phyloP scores from a whole-genome alignment of 1,139 yeast species.

The Zygosaccharomyces pseudobailii region DNA sequence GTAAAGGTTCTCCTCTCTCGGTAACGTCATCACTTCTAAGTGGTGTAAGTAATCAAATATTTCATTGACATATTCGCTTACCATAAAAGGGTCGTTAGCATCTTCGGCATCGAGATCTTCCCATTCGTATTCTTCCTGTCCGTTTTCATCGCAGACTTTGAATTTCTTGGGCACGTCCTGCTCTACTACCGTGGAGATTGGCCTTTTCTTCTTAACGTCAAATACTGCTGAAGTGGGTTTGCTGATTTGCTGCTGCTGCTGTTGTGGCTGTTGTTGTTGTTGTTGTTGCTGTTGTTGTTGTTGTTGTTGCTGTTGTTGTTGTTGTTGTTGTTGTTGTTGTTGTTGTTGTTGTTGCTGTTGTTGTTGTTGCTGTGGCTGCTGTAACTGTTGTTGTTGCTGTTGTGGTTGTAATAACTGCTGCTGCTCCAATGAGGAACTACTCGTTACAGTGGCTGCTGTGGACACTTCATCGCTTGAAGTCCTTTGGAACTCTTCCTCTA shows the following conservation, averaged over 20 bases:
- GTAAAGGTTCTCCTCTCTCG: conserved; percentile 67
- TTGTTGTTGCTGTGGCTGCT: background rate
- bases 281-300: conserved; percentile 3
- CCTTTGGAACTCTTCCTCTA: conserved; percentile 15
- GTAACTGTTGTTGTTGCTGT: conserved; percentile 3
- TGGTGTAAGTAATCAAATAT: conserved; percentile 77
- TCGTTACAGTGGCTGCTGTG: background rate
- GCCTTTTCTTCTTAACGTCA: conserved; percentile 31
- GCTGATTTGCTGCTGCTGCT: background rate
- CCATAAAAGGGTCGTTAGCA: conserved; percentile 89
- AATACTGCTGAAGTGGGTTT: conserved; percentile 5
- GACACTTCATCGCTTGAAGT: conserved; percentile 5
- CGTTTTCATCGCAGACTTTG: conserved; percentile 31
- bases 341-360: background rate
- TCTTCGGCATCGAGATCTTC: conserved; percentile 93
- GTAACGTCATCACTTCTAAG: conserved; percentile 71
- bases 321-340: background rate
- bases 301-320: background rate
- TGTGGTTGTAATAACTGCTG: conserved; percentile 3
- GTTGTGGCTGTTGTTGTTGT: conserved; percentile 4
- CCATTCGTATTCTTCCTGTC: conserved; percentile 53
- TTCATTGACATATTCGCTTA: conserved; percentile 84
- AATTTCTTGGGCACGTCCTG: conserved; percentile 34
- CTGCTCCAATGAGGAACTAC: background rate
- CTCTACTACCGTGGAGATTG: conserved; percentile 34